Evolutionary conservation across 2,329 filamentous ascomycete species (phyloP).

Genomic region (Blumeriella jaapii): DNA sequence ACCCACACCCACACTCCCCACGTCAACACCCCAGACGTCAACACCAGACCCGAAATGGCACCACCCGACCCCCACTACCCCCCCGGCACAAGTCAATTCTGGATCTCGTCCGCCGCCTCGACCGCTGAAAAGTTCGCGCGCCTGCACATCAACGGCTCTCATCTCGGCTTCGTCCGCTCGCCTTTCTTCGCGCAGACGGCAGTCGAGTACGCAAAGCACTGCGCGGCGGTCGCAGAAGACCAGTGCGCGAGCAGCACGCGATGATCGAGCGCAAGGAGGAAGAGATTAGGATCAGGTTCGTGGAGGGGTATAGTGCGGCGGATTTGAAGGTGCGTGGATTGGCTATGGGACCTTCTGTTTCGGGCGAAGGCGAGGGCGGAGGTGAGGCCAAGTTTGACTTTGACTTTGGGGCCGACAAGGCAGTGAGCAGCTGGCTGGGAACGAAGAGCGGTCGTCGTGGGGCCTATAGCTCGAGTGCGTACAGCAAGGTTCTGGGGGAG

Average conservation of each 20-base stretch:
- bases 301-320: background rate
- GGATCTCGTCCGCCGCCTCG: slow-evolving; percentile 5
- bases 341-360: background rate
- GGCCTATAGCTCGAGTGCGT: too few relatives aligned
- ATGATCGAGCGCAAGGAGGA: background rate
- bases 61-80: background rate
- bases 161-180: background rate
- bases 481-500: slow-evolving; percentile 2
- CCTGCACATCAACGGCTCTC: background rate
- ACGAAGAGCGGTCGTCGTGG: background rate
- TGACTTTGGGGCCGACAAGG: background rate
- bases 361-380: too few relatives aligned
- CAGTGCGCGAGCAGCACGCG: background rate
- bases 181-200: slow-evolving; percentile 1
- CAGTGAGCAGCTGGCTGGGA: background rate
- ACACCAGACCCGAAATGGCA: background rate
- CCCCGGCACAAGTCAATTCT: background rate
- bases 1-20: too few relatives aligned
- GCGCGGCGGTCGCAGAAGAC: background rate
- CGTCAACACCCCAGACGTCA: too few relatives aligned
- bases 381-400: too few relatives aligned
- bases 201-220: background rate
- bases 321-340: background rate
- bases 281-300: background rate
- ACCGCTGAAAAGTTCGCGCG: background rate